Conservation (phyloP, 1,139 yeast genomes). For the Candida dubliniensis region DNA sequence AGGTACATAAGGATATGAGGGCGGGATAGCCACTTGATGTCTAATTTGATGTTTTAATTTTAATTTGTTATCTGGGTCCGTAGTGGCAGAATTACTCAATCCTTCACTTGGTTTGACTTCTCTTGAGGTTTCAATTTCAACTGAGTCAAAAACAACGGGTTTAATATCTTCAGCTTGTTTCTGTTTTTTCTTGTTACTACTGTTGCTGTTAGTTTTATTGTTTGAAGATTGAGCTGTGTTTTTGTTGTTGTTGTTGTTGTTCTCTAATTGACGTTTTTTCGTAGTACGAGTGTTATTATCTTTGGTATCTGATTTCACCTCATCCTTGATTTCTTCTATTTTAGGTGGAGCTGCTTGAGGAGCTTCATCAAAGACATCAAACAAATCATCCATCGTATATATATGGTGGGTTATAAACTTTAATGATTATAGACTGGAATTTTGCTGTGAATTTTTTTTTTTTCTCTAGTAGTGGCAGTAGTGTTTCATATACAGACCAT, state of each 20-base stretch:
- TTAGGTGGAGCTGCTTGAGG: conserved; percentile 40
- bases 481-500: neutral
- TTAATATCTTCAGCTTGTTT: conserved; percentile 32
- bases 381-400: conserved; percentile 51
- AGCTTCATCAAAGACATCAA: conserved; percentile 66
- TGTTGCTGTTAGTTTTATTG: conserved; percentile 13
- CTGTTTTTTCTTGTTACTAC: conserved; percentile 14
- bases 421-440: conserved; percentile 1
- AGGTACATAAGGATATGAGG: conserved; percentile 82
- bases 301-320: conserved; percentile 12
- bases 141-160: conserved; percentile 84
- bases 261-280: conserved; percentile 11
- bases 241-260: conserved; percentile 9
- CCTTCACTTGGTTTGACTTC: conserved; percentile 84
- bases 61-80: conserved; percentile 53
- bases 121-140: conserved; percentile 88
- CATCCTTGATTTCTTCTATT: conserved; percentile 15
- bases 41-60: conserved; percentile 89
- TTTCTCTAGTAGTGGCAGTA: neutral
- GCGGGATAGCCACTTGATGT: conserved; percentile 96
- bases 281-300: neutral
- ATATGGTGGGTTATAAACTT: conserved; percentile 6
- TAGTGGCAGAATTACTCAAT: conserved; percentile 31
- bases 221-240: no score
- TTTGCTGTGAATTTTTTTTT: neutral